Percentiles rank a stretch among this genome's conserved stretches.
These are phyloP conservation scores for Coemansia sp. DNA, from an alignment of 192 early-diverging fungal species.

Conservation along the genomic window DNA sequence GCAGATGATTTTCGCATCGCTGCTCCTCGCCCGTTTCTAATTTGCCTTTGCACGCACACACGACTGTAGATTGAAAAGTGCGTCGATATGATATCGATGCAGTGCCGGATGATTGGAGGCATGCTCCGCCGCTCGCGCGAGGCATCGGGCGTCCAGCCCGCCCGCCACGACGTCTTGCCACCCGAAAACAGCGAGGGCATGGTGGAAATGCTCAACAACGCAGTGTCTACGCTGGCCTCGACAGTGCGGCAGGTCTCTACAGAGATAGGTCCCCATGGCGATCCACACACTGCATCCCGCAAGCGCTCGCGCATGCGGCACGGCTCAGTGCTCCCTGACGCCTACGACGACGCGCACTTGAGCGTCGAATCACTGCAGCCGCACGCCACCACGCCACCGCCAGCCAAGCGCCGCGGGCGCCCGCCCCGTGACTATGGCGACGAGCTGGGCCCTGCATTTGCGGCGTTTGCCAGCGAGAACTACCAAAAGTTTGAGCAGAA, in stretches of 20 bases:
- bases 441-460: constrained; percentile 48
- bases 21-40: background rate
- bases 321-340: constrained; percentile 2
- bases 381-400: constrained; percentile 19
- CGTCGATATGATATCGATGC: constrained; percentile 51
- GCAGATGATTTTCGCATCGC: background rate
- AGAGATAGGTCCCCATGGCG: constrained; percentile 13
- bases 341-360: constrained; percentile 5
- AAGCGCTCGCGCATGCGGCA: constrained; percentile 30
- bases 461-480: constrained; percentile 41
- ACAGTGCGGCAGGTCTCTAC: constrained; percentile 27
- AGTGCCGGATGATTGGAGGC: constrained; percentile 46
- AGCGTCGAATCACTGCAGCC: constrained; percentile 5
- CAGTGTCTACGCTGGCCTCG: constrained; percentile 24
- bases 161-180: constrained; percentile 5
- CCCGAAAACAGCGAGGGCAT: constrained; percentile 25
- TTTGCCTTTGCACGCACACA: background rate
- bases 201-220: constrained; percentile 35
- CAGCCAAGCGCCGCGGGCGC: constrained; percentile 47
- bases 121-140: constrained; percentile 48
- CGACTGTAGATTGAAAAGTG: constrained; percentile 44
- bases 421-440: constrained; percentile 52
- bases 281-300: constrained; percentile 13
- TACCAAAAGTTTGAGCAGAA: constrained; percentile 14
- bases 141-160: constrained; percentile 8